phyloP scores from a whole-genome alignment of 495 filamentous ascomycete species.

The Penicillium pulvis region DNA sequence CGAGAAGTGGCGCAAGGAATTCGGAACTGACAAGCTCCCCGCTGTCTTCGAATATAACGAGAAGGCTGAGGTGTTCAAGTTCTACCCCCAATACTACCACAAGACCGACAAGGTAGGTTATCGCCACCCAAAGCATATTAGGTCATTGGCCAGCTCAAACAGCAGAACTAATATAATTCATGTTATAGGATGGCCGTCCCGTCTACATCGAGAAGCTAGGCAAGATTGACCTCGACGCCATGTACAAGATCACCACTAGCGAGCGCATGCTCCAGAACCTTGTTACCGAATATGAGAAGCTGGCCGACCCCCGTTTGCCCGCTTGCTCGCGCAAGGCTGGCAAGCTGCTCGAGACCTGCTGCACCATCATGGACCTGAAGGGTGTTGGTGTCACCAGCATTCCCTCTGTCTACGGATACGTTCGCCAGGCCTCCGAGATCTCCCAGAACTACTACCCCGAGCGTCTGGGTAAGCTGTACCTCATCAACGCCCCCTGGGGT shows the following conservation, averaged over 20 bases:
- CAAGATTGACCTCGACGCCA: constrained; percentile 84
- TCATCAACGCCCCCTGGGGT: constrained; percentile 97
- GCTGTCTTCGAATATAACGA: constrained; percentile 84
- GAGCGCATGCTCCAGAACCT: constrained; percentile 96
- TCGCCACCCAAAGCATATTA: neutral
- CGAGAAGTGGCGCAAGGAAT: constrained; percentile 89
- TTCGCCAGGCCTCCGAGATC: constrained; percentile 76
- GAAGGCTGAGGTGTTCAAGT: constrained; percentile 84
- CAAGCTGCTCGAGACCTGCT: constrained; percentile 91
- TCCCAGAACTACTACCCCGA: constrained; percentile 99
- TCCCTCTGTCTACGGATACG: constrained; percentile 80
- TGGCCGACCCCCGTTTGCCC: constrained; percentile 88
- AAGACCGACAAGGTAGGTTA: constrained; percentile 88
- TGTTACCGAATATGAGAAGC: constrained; percentile 94
- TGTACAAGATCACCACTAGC: constrained; percentile 90
- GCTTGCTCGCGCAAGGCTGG: constrained; percentile 94
- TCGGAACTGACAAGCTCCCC: constrained; percentile 81
- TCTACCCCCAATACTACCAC: constrained; percentile 99
- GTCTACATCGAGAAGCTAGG: constrained; percentile 97
- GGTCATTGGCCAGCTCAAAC: neutral
- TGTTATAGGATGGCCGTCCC: constrained; percentile 82
- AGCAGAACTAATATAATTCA: constrained; percentile 12
- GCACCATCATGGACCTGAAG: constrained; percentile 95
- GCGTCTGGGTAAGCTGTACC: constrained; percentile 82
- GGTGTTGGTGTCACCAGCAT: constrained; percentile 84